Conservation (phyloP, 2,329 filamentous ascomycete species). For the Monilinia fructigena region DNA sequence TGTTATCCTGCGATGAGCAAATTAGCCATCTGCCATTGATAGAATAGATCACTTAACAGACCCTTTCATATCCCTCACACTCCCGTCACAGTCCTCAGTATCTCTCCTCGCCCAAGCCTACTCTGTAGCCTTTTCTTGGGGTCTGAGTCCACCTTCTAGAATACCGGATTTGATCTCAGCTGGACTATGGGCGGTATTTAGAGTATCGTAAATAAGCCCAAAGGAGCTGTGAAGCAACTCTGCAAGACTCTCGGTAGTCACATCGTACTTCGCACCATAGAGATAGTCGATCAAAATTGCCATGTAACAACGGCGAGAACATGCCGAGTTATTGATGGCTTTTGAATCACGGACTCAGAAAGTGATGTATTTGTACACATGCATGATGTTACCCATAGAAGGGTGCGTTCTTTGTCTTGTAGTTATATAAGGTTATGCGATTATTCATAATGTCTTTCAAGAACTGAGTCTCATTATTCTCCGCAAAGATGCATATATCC, state of each 20-base stretch:
- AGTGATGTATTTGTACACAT: not conserved
- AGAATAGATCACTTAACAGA: no score
- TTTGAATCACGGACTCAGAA: no score
- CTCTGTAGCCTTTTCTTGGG: not conserved
- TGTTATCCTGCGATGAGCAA: no score
- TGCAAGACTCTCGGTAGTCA: not conserved
- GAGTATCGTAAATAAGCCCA: not conserved
- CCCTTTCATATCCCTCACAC: not conserved
- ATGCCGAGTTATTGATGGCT: not conserved
- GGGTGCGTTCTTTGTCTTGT: not conserved
- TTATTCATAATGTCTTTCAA: conserved; percentile 8
- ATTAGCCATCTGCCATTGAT: no score
- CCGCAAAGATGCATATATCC: not conserved
- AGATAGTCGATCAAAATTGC: not conserved
- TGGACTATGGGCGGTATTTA: not conserved
- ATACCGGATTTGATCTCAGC: not conserved
- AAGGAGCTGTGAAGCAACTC: not conserved
- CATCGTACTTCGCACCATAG: not conserved
- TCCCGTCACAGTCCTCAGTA: not conserved
- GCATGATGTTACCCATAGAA: not conserved
- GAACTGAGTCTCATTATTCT: not conserved
- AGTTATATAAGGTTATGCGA: not conserved
- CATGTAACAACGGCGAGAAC: not conserved
- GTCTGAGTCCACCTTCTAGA: conserved; percentile 3
- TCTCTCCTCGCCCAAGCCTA: no score